These are phyloP conservation scores for Sporobolomyces phaffii DNA, from an alignment of 768 basidiomycete genomes.

Conservation along the genomic window DNA sequence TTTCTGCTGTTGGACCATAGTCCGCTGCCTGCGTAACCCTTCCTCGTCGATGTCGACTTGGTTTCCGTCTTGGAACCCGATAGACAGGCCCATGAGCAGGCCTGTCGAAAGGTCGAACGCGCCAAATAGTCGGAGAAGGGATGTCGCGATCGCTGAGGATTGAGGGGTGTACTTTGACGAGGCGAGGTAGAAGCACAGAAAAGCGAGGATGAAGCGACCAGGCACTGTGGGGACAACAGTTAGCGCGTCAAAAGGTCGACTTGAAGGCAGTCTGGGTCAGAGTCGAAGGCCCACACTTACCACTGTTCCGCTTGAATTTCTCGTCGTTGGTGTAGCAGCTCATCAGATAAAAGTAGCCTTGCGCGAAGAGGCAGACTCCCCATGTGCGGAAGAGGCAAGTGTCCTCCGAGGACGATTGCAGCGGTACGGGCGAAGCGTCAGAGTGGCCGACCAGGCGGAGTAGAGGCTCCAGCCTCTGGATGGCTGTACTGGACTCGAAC, in stretches of 20 bases:
- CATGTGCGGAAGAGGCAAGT: background rate
- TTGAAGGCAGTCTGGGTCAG: background rate
- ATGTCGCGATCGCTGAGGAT: background rate
- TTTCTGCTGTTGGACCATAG: background rate
- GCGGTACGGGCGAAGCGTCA: background rate
- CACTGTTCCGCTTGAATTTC: conserved; percentile 26
- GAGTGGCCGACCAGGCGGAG: conserved; percentile 61
- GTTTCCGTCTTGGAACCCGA: conserved; percentile 34
- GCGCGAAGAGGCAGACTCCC: background rate
- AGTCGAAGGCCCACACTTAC: conserved; percentile 2
- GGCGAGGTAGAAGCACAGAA: background rate
- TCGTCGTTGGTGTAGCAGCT: conserved; percentile 20
- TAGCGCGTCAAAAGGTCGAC: background rate
- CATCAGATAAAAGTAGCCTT: conserved; percentile 7
- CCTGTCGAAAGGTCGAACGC: conserved; percentile 6
- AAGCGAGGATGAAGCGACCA: conserved; percentile 5
- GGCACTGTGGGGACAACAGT: conserved; percentile 18
- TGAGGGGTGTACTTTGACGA: background rate
- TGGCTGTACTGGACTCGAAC: too few species aligned
- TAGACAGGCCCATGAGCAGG: conserved; percentile 6
- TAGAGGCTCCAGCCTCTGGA: conserved; percentile 46
- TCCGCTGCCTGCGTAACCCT: background rate
- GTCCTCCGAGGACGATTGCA: background rate
- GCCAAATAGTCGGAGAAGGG: conserved; percentile 12
- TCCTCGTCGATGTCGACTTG: conserved; percentile 22